Base-by-base conservation (phyloP, 306 rosid genomes). In the Hippophae tibetana region DNA sequence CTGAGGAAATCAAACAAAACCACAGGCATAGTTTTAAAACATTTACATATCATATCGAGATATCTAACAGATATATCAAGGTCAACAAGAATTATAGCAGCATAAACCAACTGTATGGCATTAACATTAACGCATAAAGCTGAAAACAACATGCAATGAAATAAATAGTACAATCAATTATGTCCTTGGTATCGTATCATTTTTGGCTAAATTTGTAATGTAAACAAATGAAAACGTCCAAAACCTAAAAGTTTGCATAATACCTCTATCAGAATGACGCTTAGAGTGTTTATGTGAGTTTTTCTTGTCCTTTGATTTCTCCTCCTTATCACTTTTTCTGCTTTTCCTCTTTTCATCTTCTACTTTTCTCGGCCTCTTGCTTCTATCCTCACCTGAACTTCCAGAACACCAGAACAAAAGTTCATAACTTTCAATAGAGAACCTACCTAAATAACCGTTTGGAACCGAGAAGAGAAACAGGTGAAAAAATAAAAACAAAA, bases 281-380 rank as follows among this genome's bases (percentile, higher is more conserved):
- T 78, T 78, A 59, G 89, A 78, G 66, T 84, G 83, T 71, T 81
- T 78, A 55, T 64, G 79, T 50, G 84, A 78, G 51, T 44, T 62
- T 69, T 77, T 81, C 79, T 81, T 78, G 38, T 80, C 95, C 74
- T 71, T 82, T 55, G 74, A 68, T 74, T 75, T 78, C 72, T 86
- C 89, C 59, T 74, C 79, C 84, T 69, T 83, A 56, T 76, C 92
- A 62, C 73, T 78, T 76, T 69, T 85, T 49, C 86, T 61, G 43
- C 65, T 52, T 76, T 78, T 87, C 75, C 67, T 80, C 25, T 74
- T 89, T 18, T 67, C 87, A 69, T 75, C 84, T 52, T 84, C 95
- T 26, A 49, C 79, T 2, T 67, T 62, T 73, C 87, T 83, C 25
- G 14, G 75, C 75, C 90, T 85, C 93, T 92, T 92, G 63, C 69